A percentile compares a stretch with the other conserved stretches of the same genome.
phyloP scores from a whole-genome alignment of 495 filamentous ascomycete species.

The Antarctomyces pellizariae region DNA sequence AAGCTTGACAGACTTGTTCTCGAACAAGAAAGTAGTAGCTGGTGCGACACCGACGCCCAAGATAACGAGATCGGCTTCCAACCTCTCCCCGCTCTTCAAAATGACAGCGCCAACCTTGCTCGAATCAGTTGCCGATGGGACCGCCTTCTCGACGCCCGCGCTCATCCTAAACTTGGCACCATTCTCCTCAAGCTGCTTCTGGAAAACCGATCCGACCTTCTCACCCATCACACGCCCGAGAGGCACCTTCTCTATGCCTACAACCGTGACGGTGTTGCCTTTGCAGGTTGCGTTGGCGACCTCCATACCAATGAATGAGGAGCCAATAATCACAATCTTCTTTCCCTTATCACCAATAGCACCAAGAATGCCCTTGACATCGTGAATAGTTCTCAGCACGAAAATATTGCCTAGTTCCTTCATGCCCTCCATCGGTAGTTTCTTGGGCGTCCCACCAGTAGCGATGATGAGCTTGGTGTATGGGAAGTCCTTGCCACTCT shows the following conservation, averaged over 20 bases:
- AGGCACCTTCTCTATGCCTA: slow-evolving; percentile 80
- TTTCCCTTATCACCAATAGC: slow-evolving; percentile 70
- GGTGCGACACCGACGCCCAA: slow-evolving; percentile 77
- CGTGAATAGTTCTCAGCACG: slow-evolving; percentile 45
- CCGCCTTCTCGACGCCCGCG: slow-evolving; percentile 60
- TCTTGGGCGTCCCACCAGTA: slow-evolving; percentile 58
- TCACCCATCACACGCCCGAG: slow-evolving; percentile 74
- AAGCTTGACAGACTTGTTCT: slow-evolving; percentile 39
- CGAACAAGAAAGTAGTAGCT: slow-evolving; percentile 62
- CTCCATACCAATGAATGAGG: slow-evolving; percentile 93
- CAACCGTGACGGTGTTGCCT: slow-evolving; percentile 59
- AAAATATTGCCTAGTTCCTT: slow-evolving; percentile 76
- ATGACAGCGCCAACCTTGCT: slow-evolving; percentile 55
- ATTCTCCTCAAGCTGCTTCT: slow-evolving; percentile 50
- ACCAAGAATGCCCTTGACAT: slow-evolving; percentile 49
- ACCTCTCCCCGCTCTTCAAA: slow-evolving; percentile 65
- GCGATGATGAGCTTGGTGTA: slow-evolving; percentile 84
- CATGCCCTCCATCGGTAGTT: slow-evolving; percentile 65
- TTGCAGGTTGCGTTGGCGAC: slow-evolving; percentile 54
- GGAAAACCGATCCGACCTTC: slow-evolving; percentile 60
- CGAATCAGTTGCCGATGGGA: slow-evolving; percentile 35
- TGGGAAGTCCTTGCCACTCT: slow-evolving; percentile 37
- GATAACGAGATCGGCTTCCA: slow-evolving; percentile 76
- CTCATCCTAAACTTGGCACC: slow-evolving; percentile 73
- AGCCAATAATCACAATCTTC: slow-evolving; percentile 80